phyloP scores from a whole-genome alignment of 1,284 basidiomycete genomes.

The Microbotryum saponariae region DNA sequence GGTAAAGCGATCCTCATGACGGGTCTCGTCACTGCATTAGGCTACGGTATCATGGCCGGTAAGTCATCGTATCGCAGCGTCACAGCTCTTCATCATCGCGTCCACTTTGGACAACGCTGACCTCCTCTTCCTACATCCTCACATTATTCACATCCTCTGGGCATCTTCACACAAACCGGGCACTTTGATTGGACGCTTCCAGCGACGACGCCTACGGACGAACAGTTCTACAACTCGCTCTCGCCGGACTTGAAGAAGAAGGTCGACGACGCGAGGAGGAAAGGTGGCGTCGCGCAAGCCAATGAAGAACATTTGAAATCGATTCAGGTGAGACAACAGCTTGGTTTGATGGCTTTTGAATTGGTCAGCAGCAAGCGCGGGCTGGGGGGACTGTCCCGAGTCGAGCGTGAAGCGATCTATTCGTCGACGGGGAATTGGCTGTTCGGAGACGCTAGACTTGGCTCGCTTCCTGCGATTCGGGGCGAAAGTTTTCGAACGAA shows the following conservation, averaged over 20 bases:
- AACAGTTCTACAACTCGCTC: constrained; percentile 29
- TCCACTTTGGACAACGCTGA: background rate
- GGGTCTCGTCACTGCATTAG: constrained; percentile 15
- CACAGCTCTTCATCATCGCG: background rate
- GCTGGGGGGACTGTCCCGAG: too few relatives aligned
- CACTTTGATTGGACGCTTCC: background rate
- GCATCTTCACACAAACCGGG: background rate
- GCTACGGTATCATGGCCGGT: constrained; percentile 29
- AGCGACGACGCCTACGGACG: constrained; percentile 29
- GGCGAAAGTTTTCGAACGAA: too few relatives aligned
- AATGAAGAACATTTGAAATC: constrained; percentile 4
- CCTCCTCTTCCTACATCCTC: background rate
- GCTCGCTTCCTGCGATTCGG: background rate
- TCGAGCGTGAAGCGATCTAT: too few relatives aligned
- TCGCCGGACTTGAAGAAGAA: constrained; percentile 27
- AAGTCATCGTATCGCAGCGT: background rate
- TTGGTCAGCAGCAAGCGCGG: too few relatives aligned
- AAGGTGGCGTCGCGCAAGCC: constrained; percentile 7
- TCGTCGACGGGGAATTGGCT: background rate
- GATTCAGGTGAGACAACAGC: constrained; percentile 8
- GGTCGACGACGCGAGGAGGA: constrained; percentile 19
- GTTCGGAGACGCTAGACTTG: background rate
- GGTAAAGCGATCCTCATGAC: constrained; percentile 20
- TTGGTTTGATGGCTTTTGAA: background rate
- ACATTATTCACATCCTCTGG: too few relatives aligned